A percentile compares a stretch with the other conserved stretches of the same genome.
Conservation (phyloP, 140 eudicot genomes). For the Senecio squalidus region DNA sequence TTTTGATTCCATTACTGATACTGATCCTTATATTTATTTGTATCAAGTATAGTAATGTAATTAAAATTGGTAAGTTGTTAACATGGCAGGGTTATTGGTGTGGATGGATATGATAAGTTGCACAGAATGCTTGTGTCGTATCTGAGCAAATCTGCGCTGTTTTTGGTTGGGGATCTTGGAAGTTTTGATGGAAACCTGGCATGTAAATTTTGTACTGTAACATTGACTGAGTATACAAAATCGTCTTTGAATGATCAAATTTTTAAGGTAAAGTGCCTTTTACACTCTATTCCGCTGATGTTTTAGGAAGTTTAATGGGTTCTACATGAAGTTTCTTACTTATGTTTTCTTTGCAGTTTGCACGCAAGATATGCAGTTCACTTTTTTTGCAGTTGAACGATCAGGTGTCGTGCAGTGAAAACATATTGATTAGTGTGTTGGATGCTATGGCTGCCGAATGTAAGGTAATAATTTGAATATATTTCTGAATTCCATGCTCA, state of each 20-base stretch:
- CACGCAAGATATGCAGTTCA: constrained; percentile 48
- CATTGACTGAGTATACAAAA: constrained; percentile 46
- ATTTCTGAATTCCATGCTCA: constrained; percentile 5
- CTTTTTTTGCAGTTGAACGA: constrained; percentile 44
- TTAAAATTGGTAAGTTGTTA: background rate
- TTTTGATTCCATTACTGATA: too few species aligned
- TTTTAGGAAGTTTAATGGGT: background rate
- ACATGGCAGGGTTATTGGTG: constrained; percentile 54
- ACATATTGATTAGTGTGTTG: constrained; percentile 38
- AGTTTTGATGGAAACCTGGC: constrained; percentile 37
- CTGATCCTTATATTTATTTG: too few species aligned
- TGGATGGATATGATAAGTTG: constrained; percentile 49
- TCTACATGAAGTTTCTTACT: constrained; percentile 1
- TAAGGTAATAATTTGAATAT: constrained; percentile 36
- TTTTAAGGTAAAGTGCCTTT: constrained; percentile 46
- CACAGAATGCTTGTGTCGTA: constrained; percentile 47
- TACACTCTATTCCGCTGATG: background rate
- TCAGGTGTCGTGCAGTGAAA: constrained; percentile 18
- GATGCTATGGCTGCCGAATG: constrained; percentile 47
- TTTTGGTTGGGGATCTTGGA: constrained; percentile 46
- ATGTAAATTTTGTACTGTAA: constrained; percentile 29
- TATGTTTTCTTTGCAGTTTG: constrained; percentile 43
- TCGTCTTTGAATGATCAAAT: constrained; percentile 51
- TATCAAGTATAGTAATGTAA: too few species aligned
- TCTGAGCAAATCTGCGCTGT: constrained; percentile 43